Evolutionary conservation across 2,329 filamentous ascomycete species (phyloP).

Genomic region (Plenodomus lindquistii): DNA sequence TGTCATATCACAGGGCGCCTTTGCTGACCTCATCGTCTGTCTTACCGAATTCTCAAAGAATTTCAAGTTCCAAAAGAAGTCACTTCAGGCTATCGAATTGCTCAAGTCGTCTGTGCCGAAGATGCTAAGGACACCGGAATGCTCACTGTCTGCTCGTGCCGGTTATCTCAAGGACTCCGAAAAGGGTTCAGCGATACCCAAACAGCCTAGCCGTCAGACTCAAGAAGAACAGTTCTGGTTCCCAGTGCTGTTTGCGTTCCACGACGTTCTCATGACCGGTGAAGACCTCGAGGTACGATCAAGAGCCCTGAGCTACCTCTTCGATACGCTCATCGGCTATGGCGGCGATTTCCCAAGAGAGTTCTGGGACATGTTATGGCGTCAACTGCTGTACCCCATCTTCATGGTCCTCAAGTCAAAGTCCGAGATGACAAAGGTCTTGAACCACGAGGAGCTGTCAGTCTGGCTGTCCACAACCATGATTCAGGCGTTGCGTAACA

Average conservation of each 20-base stretch:
- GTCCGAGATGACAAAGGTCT: conserved; percentile 92
- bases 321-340: conserved; percentile 87
- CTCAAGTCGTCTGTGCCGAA: conserved; percentile 90
- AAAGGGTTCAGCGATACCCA: conserved; percentile 56
- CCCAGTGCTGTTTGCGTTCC: conserved; percentile 95
- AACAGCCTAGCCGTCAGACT: conserved; percentile 76
- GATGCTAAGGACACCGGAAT: conserved; percentile 95
- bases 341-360: conserved; percentile 89
- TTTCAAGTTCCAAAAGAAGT: conserved; percentile 97
- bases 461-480: conserved; percentile 99
- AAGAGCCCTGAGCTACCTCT: conserved; percentile 89
- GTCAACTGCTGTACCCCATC: conserved; percentile 94
- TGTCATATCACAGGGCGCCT: conserved; percentile 93
- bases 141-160: conserved; percentile 75
- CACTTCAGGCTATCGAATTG: conserved; percentile 90
- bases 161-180: conserved; percentile 55
- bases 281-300: conserved; percentile 96
- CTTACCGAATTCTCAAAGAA: conserved; percentile 99
- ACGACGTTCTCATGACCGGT: conserved; percentile 98
- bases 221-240: conserved; percentile 99
- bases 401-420: conserved; percentile 97
- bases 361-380: conserved; percentile 99
- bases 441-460: conserved; percentile 94
- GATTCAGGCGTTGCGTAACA: conserved; percentile 96
- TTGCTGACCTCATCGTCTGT: conserved; percentile 94